Conservation (phyloP, 73 alveolate species). For the Effrenium voratum region DNA sequence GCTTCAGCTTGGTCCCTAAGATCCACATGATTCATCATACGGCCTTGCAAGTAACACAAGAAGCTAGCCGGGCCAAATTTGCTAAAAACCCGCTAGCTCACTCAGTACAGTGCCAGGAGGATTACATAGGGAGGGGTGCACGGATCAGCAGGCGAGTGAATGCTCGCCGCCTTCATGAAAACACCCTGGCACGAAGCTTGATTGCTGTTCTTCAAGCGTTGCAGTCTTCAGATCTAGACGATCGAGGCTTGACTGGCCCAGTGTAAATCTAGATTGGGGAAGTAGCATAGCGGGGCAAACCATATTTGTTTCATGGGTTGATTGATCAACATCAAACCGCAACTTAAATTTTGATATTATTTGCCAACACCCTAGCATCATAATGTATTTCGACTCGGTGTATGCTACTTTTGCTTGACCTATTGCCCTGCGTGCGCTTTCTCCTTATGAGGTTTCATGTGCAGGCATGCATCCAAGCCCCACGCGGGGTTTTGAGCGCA, state of each 20-base stretch:
- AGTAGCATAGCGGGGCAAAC: background rate
- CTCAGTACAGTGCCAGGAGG: slow-evolving; percentile 10
- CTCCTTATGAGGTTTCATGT: background rate
- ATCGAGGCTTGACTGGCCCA: background rate
- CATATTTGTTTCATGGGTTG: background rate
- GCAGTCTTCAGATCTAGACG: background rate
- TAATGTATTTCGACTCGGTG: background rate
- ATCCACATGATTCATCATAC: slow-evolving; percentile 33
- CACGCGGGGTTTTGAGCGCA: background rate
- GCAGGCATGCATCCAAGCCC: too few relatives aligned
- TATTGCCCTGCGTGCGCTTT: too few relatives aligned
- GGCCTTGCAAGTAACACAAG: background rate
- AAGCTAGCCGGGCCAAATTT: background rate
- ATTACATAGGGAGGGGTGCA: background rate
- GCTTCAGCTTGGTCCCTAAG: background rate
- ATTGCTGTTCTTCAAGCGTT: background rate
- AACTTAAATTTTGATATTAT: background rate
- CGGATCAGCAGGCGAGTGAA: background rate
- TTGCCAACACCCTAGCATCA: background rate
- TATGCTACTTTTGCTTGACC: too few relatives aligned
- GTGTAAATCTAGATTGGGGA: background rate
- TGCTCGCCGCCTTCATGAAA: background rate
- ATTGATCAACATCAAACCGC: background rate
- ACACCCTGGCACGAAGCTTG: background rate
- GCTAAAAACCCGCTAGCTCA: background rate